Evolutionary conservation across 768 basidiomycete genomes (phyloP).

Genomic region (Russula sp.): DNA sequence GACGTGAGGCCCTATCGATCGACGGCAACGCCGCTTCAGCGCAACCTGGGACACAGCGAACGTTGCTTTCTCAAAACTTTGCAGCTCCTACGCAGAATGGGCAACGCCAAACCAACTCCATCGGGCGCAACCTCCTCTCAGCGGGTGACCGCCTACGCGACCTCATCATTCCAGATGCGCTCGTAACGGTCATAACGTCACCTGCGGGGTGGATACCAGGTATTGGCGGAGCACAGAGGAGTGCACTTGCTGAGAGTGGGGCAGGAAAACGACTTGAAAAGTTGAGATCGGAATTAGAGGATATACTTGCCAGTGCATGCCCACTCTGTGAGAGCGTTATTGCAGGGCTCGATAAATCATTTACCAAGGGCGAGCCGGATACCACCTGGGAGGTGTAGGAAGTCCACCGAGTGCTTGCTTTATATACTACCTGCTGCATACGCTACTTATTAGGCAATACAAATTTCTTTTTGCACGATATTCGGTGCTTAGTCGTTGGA

Average conservation of each 20-base stretch:
- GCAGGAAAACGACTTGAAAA: constrained; percentile 61
- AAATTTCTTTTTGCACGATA: neutral
- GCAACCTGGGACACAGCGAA: constrained; percentile 51
- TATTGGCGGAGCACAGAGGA: constrained; percentile 44
- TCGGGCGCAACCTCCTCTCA: constrained; percentile 76
- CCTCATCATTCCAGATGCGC: constrained; percentile 88
- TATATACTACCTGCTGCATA: constrained; percentile 9
- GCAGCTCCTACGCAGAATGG: constrained; percentile 52
- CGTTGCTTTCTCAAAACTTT: constrained; percentile 74
- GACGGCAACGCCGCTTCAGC: constrained; percentile 30
- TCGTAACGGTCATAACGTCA: constrained; percentile 76
- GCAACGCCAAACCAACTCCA: constrained; percentile 55
- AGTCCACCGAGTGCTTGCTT: constrained; percentile 1
- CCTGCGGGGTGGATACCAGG: constrained; percentile 69
- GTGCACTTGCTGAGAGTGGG: constrained; percentile 42
- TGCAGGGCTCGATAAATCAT: constrained; percentile 79
- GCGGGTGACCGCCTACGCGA: constrained; percentile 89
- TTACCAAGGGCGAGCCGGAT: constrained; percentile 75
- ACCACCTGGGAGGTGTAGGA: constrained; percentile 65
- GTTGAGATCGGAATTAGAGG: constrained; percentile 80
- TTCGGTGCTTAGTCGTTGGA: neutral
- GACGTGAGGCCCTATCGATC: constrained; percentile 18
- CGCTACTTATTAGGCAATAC: constrained; percentile 6
- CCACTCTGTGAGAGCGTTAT: constrained; percentile 91
- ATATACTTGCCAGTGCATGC: constrained; percentile 82